Base-by-base conservation (phyloP, 176 grass and related monocot genomes). In the Hyparrhenia diplandra region DNA sequence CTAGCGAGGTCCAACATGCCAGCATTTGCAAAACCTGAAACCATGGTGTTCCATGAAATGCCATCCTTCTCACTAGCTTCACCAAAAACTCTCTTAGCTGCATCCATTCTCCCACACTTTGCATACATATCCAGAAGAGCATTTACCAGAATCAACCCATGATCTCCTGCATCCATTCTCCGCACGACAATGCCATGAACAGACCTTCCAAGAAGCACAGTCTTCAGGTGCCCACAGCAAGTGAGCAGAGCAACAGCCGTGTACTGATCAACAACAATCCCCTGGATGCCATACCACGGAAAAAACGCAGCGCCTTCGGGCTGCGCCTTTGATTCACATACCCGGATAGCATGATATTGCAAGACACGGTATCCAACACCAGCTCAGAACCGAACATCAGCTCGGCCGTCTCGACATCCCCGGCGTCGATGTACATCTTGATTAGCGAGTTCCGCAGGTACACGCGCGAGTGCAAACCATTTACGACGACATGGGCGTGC, bases 261-360 rank as follows among this genome's bases (percentile, higher is more conserved):
- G n/a, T 92, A 86, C 62, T 58, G 75, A 75, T 89, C 90, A 16
- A 71, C 58, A 41, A 64, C 57, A 37, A 83, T 72, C 32, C 63
- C 52, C 35, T 77, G 43, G 24, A 64, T 37, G 52, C 46, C 79
- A 86, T 89, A 2, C 43, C 84, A 34, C 43, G 60, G 40, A 84
- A 84, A 67, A 92, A 42, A 10, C 18, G 20, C 43, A 81, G 75
- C 20, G 86, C 87, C 74, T 76, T 85, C 24, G 0, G 13, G 24
- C 12, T 80, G 71, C 31, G 68, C 7, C 90, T 80, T 47, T 72
- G 46, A 32, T 45, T 89, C 29, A 73, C 76, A 36, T 86, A 83
- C 64, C 90, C 90, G 37, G 87, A 89, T 29, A 89, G 45, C 90
- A 92, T 87, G 70, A 92, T 84, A 34, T 89, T 89, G 30, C 51